Base-by-base conservation (phyloP, 1,139 yeast species). In the Saccharomyces hybrid region DNA sequence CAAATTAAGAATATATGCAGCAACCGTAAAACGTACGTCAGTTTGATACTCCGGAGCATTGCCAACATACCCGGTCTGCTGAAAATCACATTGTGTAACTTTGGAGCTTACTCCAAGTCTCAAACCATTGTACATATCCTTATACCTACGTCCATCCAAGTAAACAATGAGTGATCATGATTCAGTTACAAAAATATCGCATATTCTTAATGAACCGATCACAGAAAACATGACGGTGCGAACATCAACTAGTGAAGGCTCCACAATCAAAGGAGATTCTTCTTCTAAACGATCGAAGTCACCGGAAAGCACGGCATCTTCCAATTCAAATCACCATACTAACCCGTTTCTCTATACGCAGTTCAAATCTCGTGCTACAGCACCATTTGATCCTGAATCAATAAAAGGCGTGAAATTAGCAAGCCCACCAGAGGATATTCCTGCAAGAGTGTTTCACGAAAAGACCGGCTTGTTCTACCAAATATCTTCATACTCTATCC, bases 311-410 rank as follows among this genome's bases (percentile, higher is more conserved):
- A 38, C 42, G 5, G 42, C 26, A 29, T 32, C 42, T 26, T 27
- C 28, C 19, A 46, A 46, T 21, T 28, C 49, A 14, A 46, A 61
- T 58, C 73, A 75, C 56, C 76, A 71, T 52, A 76, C 75, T 59
- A 73, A 72, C 58, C 81, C 82, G 4, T 76, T 69, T 62, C 67
- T 71, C 50, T 71, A 71, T 54, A 76, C 79, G 3, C 81, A 77
- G 57, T 77, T 68, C 60, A 73, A 73, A 58, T 70, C 76, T 24
- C 75, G 75, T 55, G 69, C 76, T 24, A 73, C 71, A 56, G 71
- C 75, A 24, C 78, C 77, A 11, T 56, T 55, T 52, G 55, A 56
- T 49, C 38, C 61, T 51, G 19, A 49, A 56, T 32, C 52, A 50
- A 51, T 50, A 46, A 47, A 50, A 29, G 21, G 54, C 2, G 49